Evolutionary conservation across 352 stramenopile genomes (phyloP).

Genomic region (Pythium sukuiense): DNA sequence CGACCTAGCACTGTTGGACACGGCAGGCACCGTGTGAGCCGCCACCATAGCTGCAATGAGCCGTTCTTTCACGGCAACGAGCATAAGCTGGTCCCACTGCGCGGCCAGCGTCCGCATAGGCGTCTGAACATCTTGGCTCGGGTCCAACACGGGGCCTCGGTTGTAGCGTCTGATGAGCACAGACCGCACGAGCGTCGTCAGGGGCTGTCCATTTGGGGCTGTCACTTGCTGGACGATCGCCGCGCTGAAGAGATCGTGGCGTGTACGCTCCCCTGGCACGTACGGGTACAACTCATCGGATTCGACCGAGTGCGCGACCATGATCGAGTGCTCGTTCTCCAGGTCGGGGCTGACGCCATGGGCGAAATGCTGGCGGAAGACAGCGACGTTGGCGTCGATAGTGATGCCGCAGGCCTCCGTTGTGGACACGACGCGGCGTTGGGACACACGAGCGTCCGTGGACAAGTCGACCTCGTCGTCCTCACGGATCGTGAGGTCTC

Average conservation of each 20-base stretch:
- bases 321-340: slow-evolving; percentile 8
- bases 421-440: slow-evolving; percentile 13
- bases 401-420: slow-evolving; percentile 3
- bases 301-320: slow-evolving; percentile 12
- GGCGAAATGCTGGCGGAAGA: slow-evolving; percentile 15
- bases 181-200: slow-evolving; percentile 6
- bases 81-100: slow-evolving; percentile 21
- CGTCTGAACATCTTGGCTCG: neutral
- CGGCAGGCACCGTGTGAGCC: neutral
- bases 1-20: neutral
- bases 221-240: slow-evolving; percentile 6
- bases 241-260: slow-evolving; percentile 8
- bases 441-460: slow-evolving; percentile 6
- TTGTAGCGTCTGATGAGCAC: slow-evolving; percentile 9
- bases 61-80: slow-evolving; percentile 11
- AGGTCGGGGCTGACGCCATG: neutral
- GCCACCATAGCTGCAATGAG: neutral
- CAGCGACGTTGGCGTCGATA: slow-evolving; percentile 19
- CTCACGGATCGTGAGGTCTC: slow-evolving; percentile 24
- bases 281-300: slow-evolving; percentile 25
- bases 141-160: neutral
- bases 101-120: neutral
- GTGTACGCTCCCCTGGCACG: slow-evolving; percentile 9
- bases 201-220: neutral
- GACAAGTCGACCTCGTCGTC: slow-evolving; percentile 14